Percentiles rank a stretch among this genome's conserved stretches.
Conservation (phyloP, 768 basidiomycete genomes). For the Boletus vermiculosoides region DNA sequence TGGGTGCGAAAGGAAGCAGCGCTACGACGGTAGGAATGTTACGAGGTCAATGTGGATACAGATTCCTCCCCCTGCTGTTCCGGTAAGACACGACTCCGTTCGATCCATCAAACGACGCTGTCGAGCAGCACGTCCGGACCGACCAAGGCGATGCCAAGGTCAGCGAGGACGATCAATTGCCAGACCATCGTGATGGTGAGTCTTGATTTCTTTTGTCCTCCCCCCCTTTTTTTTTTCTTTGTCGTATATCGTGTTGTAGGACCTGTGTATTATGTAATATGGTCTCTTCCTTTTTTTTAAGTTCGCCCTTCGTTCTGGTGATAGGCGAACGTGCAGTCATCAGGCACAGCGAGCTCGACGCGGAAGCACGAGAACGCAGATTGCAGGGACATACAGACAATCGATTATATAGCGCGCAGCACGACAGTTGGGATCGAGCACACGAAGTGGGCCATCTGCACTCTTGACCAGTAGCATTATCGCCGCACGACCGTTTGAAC, state of each 20-base stretch:
- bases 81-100: constrained; percentile 22
- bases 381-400: not conserved
- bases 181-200: constrained; percentile 40
- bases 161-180: constrained; percentile 15
- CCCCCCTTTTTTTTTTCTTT: constrained; percentile 11
- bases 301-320: constrained; percentile 5
- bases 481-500: no score
- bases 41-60: constrained; percentile 25
- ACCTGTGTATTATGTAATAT: constrained; percentile 35
- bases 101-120: constrained; percentile 14
- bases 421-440: constrained; percentile 3
- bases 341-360: not conserved
- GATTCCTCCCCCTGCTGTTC: constrained; percentile 23
- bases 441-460: no score
- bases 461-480: no score
- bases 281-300: constrained; percentile 12
- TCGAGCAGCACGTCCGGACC: constrained; percentile 14
- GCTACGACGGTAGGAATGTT: no score
- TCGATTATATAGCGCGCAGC: not conserved
- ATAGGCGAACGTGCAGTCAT: constrained; percentile 22
- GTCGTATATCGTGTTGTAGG: constrained; percentile 25
- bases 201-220: constrained; percentile 32
- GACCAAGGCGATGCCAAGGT: constrained; percentile 18
- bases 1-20: no score
- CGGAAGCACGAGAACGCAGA: not conserved